Evolutionary conservation across 2,329 filamentous ascomycete species (phyloP).

Genomic region (Aureobasidium sp.): DNA sequence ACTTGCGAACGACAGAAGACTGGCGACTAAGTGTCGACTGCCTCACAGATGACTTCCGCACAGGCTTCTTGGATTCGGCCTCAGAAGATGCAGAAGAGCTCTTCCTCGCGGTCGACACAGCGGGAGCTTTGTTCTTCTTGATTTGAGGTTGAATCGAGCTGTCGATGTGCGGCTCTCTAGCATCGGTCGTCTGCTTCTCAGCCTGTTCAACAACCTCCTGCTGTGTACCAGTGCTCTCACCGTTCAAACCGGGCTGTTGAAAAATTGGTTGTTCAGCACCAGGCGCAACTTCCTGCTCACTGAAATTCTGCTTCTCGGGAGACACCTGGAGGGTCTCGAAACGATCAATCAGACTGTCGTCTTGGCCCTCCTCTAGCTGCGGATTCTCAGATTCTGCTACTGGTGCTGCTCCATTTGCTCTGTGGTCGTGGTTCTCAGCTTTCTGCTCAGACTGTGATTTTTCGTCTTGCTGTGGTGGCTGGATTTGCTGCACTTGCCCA

Average conservation of each 20-base stretch:
- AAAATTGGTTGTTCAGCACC: neutral
- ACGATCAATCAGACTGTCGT: neutral
- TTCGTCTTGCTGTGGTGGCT: neutral
- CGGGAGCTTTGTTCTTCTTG: neutral
- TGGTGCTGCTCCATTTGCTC: neutral
- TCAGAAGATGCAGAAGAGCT: constrained; percentile 25
- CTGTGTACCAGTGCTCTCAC: neutral
- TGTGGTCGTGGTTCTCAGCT: neutral
- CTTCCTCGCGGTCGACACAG: neutral
- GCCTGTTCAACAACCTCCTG: neutral
- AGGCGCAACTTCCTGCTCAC: neutral
- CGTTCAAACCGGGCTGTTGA: neutral
- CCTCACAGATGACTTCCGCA: constrained; percentile 19
- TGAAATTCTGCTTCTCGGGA: neutral
- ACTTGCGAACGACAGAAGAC: neutral
- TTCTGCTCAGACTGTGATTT: neutral
- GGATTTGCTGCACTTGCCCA: constrained; percentile 30
- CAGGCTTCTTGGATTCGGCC: neutral
- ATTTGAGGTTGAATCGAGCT: neutral
- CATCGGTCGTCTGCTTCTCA: neutral
- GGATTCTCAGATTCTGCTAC: neutral
- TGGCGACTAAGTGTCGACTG: constrained; percentile 3
- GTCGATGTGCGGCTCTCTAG: neutral
- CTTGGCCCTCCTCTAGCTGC: neutral
- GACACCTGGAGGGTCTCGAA: neutral